Percentiles rank a stretch among this genome's conserved stretches.
These are phyloP conservation scores for Rhodotorula toruloides DNA, from an alignment of 768 basidiomycete genomes.

Conservation along the genomic window DNA sequence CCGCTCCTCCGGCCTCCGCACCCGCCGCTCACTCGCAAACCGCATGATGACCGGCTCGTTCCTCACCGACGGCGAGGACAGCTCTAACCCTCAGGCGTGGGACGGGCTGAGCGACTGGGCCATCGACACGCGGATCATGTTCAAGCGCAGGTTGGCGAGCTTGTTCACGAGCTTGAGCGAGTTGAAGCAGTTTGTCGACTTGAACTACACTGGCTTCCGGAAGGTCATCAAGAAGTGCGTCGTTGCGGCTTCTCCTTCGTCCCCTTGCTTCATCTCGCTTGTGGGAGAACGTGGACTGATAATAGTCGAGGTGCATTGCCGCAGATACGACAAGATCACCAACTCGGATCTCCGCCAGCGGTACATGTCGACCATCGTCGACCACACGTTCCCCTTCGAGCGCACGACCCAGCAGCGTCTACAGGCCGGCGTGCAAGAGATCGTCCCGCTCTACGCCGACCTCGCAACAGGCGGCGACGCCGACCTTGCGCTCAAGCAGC, in stretches of 20 bases:
- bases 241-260: background rate
- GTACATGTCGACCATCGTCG: constrained; percentile 35
- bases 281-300: too few relatives aligned
- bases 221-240: constrained; percentile 90
- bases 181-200: constrained; percentile 77
- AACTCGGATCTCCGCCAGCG: constrained; percentile 54
- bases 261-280: background rate
- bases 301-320: too few relatives aligned
- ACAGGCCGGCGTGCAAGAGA: constrained; percentile 55
- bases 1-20: too few relatives aligned
- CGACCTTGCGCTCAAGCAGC: constrained; percentile 66
- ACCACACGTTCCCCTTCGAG: constrained; percentile 61
- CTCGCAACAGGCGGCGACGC: constrained; percentile 73
- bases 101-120: constrained; percentile 35
- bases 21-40: too few relatives aligned
- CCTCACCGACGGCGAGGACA: constrained; percentile 2
- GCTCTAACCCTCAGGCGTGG: background rate
- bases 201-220: constrained; percentile 87
- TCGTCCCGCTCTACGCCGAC: constrained; percentile 72
- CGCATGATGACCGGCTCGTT: too few relatives aligned
- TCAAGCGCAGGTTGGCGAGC: constrained; percentile 77
- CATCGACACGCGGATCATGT: constrained; percentile 38
- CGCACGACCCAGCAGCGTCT: constrained; percentile 60
- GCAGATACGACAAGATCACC: constrained; percentile 89
- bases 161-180: constrained; percentile 71